Conservation (phyloP, 2,329 filamentous ascomycete genomes). For the Blastomyces percursus region DNA sequence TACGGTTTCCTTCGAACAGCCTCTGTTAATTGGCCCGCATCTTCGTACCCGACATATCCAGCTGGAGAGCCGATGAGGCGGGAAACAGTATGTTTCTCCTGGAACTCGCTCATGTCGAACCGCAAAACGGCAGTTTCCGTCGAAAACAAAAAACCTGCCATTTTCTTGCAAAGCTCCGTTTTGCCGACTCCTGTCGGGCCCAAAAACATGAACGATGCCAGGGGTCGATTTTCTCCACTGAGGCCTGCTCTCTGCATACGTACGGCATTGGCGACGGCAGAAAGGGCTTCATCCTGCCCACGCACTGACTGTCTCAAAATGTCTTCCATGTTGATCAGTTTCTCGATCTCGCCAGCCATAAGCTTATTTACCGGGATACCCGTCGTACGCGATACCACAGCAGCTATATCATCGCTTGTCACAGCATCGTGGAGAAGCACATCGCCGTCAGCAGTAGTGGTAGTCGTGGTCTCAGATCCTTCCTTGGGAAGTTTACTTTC, state of each 20-base stretch:
- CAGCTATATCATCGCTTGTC: slow-evolving; percentile 87
- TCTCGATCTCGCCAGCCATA: slow-evolving; percentile 87
- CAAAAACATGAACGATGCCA: slow-evolving; percentile 95
- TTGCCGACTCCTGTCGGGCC: slow-evolving; percentile 95
- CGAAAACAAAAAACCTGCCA: slow-evolving; percentile 85
- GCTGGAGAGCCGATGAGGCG: slow-evolving; percentile 86
- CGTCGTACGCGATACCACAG: slow-evolving; percentile 80
- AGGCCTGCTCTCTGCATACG: slow-evolving; percentile 86
- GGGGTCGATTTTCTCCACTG: slow-evolving; percentile 78
- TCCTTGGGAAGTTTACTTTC: slow-evolving; percentile 73
- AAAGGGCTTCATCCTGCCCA: slow-evolving; percentile 88
- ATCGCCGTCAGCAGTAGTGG: slow-evolving; percentile 34
- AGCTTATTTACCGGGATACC: slow-evolving; percentile 89
- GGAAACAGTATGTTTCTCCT: slow-evolving; percentile 93
- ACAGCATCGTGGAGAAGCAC: slow-evolving; percentile 84
- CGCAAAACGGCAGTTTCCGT: slow-evolving; percentile 82
- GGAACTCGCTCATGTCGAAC: slow-evolving; percentile 97
- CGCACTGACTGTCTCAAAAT: slow-evolving; percentile 70
- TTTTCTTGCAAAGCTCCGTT: slow-evolving; percentile 93
- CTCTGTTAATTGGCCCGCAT: slow-evolving; percentile 91
- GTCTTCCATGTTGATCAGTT: slow-evolving; percentile 92
- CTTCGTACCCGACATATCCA: slow-evolving; percentile 93
- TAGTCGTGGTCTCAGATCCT: slow-evolving; percentile 37
- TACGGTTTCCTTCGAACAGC: slow-evolving; percentile 92
- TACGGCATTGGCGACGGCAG: slow-evolving; percentile 83